phyloP scores from a whole-genome alignment of 108 stramenopile species.

The Pinguiococcus pyrenoidosus region DNA sequence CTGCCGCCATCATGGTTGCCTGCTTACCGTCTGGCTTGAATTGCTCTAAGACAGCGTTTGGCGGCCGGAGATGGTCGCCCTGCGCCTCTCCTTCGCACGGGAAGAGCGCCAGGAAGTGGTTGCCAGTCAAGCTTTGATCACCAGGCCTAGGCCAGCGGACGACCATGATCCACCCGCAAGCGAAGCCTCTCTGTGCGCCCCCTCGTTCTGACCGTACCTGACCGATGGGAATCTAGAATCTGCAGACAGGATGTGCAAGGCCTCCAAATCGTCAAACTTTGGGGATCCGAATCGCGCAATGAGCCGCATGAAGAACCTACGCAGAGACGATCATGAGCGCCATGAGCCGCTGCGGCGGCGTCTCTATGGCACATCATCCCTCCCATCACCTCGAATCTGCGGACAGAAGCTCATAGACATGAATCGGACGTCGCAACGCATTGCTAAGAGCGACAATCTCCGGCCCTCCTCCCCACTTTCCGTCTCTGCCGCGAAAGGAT shows the following conservation, averaged over 20 bases:
- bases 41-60: too few relatives aligned
- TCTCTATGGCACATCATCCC: neutral
- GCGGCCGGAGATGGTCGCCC: too few relatives aligned
- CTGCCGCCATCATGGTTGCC: too few relatives aligned
- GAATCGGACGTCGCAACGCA: conserved; percentile 71
- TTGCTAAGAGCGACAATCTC: conserved; percentile 90
- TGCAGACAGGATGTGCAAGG: conserved; percentile 38
- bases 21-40: too few relatives aligned
- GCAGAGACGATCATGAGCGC: neutral
- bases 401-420: conserved; percentile 67
- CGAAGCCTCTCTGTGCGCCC: neutral
- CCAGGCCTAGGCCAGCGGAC: conserved; percentile 55
- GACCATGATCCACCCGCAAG: neutral
- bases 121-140: conserved; percentile 78
- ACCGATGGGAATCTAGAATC: conserved; percentile 5
- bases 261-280: conserved; percentile 51
- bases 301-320: conserved; percentile 54
- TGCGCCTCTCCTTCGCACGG: conserved; percentile 27
- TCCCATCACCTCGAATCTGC: neutral
- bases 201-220: neutral
- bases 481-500: too few relatives aligned
- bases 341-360: too few relatives aligned
- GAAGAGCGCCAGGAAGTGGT: conserved; percentile 80
- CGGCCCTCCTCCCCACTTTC: conserved; percentile 93
- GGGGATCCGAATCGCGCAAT: conserved; percentile 90